Base-by-base conservation (phyloP, 306 rosid genomes). In the Canavalia ensiformis region DNA sequence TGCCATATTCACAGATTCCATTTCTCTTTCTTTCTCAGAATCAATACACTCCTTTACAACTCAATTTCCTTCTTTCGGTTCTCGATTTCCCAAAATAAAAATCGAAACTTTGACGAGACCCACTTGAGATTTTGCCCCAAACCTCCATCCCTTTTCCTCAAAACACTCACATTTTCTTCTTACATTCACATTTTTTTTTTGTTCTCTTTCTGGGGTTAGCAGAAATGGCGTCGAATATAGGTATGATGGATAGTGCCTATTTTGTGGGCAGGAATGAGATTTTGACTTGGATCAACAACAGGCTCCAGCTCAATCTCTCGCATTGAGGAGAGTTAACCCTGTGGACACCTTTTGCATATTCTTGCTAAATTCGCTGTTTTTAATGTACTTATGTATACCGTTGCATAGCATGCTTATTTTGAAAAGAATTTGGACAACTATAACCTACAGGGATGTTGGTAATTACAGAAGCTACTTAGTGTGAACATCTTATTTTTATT, bases 181-280 rank as follows among this genome's bases (percentile, higher is more conserved):
- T 55, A 11, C 6, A 39, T 56, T 79, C 35, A 10, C 56, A 1
- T 2, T n/a, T 39, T 18, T 47, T 18, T 18, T 18, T 18, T 18
- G 25, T 18, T 37, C 76, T 57, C 41, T 76, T 39, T 58, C 45
- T 65, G 50, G 31, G 72, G 72, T 67, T 31, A 41, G 69, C 7
- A 67, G 47, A 76, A 84, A 94, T 94, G 98, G 97, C 97, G 75
- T 84, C 92, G 34, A 94, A 84, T 72, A 94, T 94, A 18, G 98
- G 98, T 8, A 94, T 92, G 86, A 94, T 94, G 98, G 98, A 94
- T 75, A 89, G 94, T 65, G 98, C 92, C 3, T 94, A 94, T 81
- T 94, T 94, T 88, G 98, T 94, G 67, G 97, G 98, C 57, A 86
- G 98, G 87, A 94, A 92, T 78, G 97, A 92, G 91, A 92, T 94